Conservation (phyloP, 148 eudicot species). For the Oxyria digyna region DNA sequence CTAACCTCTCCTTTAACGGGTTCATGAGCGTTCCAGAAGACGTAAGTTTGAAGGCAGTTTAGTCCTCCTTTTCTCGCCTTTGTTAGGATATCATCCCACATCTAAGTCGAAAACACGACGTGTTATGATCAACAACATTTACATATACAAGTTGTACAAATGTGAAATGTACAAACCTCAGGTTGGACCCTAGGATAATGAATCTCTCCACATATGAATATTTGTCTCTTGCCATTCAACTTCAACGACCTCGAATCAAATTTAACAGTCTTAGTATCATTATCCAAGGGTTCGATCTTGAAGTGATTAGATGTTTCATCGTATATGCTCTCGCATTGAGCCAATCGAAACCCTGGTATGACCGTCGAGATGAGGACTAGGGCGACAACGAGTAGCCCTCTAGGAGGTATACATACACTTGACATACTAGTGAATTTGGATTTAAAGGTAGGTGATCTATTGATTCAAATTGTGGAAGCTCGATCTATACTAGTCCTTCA, state of each 20-base stretch:
- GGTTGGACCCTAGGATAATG: slow-evolving; percentile 40
- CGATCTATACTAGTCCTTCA: neutral
- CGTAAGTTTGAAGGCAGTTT: slow-evolving; percentile 33
- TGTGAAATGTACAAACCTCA: slow-evolving; percentile 14
- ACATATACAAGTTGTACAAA: neutral
- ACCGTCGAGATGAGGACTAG: neutral
- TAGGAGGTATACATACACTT: neutral
- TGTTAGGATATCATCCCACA: slow-evolving; percentile 26
- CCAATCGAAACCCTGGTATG: neutral
- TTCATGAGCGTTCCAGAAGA: slow-evolving; percentile 34
- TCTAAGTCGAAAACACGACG: neutral
- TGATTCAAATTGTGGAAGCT: neutral
- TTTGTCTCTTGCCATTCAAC: slow-evolving; percentile 31
- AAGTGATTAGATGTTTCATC: neutral
- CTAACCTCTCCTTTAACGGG: slow-evolving; percentile 31
- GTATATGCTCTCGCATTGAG: neutral
- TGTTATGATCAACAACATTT: neutral
- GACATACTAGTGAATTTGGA: neutral
- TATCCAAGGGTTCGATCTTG: neutral
- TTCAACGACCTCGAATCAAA: slow-evolving; percentile 34
- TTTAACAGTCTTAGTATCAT: slow-evolving; percentile 8
- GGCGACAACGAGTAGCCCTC: neutral
- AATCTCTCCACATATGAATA: slow-evolving; percentile 40
- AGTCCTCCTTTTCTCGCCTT: slow-evolving; percentile 30
- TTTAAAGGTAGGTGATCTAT: neutral